Conservation (phyloP, 768 basidiomycete genomes). For the Crepidotus variabilis region DNA sequence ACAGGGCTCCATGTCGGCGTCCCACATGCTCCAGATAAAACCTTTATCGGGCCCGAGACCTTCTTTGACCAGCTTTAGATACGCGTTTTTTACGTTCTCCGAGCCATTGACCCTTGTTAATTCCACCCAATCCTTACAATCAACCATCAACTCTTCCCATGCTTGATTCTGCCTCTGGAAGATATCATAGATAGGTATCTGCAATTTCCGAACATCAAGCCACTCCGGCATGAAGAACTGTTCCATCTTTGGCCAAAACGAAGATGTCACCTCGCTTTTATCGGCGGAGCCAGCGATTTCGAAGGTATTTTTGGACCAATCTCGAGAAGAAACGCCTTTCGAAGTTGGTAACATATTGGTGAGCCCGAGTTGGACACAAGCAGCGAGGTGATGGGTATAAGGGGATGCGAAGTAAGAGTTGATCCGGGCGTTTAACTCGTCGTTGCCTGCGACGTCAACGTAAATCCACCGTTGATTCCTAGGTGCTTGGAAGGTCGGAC, state of each 20-base stretch:
- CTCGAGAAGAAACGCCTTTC: slow-evolving; percentile 21
- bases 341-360: slow-evolving; percentile 52
- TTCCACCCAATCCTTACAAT: slow-evolving; percentile 52
- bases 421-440: slow-evolving; percentile 42
- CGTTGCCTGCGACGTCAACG: slow-evolving; percentile 61
- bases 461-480: slow-evolving; percentile 46
- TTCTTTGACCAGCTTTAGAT: slow-evolving; percentile 37
- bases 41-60: slow-evolving; percentile 56
- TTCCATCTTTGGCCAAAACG: slow-evolving; percentile 37
- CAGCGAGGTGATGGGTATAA: slow-evolving; percentile 30
- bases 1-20: slow-evolving; percentile 13
- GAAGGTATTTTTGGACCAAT: slow-evolving; percentile 39
- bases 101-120: slow-evolving; percentile 47
- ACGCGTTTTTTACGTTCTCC: slow-evolving; percentile 43
- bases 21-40: slow-evolving; percentile 67
- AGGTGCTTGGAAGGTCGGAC: slow-evolving; percentile 23
- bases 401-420: slow-evolving; percentile 37
- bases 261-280: slow-evolving; percentile 9
- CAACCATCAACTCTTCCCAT: slow-evolving; percentile 58
- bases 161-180: slow-evolving; percentile 46
- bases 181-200: slow-evolving; percentile 45
- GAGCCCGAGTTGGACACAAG: slow-evolving; percentile 48
- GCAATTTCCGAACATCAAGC: slow-evolving; percentile 49
- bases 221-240: slow-evolving; percentile 71
- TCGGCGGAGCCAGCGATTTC: slow-evolving; percentile 10